phyloP scores from a whole-genome alignment of 2,329 filamentous ascomycete species.

The Neonectria faginata region DNA sequence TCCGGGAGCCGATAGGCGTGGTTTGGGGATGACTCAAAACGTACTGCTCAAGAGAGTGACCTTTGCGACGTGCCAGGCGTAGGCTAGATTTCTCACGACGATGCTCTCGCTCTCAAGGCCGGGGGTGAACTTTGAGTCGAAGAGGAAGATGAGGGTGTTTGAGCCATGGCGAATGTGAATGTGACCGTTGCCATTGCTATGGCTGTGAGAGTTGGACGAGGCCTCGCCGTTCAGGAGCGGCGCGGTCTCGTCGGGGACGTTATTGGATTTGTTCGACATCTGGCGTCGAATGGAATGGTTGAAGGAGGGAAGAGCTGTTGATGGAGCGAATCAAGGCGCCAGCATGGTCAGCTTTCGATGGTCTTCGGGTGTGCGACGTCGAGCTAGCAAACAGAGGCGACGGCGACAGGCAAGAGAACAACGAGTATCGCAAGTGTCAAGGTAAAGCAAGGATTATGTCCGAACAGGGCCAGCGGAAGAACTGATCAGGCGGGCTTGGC shows the following conservation, averaged over 20 bases:
- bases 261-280: constrained; percentile 49
- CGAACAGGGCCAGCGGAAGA: neutral
- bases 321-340: constrained; percentile 40
- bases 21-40: constrained; percentile 44
- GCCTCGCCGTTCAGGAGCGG: constrained; percentile 57
- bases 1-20: neutral
- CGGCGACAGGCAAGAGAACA: neutral
- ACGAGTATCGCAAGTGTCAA: neutral
- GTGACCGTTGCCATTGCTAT: constrained; percentile 38
- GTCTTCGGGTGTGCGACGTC: constrained; percentile 5
- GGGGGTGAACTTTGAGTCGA: constrained; percentile 63
- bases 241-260: constrained; percentile 52
- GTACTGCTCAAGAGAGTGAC: constrained; percentile 69
- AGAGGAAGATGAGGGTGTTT: constrained; percentile 56
- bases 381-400: neutral
- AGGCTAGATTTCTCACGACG: constrained; percentile 59
- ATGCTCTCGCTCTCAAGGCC: constrained; percentile 62
- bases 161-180: constrained; percentile 39
- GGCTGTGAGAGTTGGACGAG: constrained; percentile 40
- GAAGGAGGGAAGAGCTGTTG: constrained; percentile 45
- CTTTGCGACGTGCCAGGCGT: constrained; percentile 67
- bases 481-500: neutral
- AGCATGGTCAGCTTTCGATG: constrained; percentile 47
- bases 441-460: constrained; percentile 23
- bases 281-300: constrained; percentile 44